Percentiles rank a stretch among this genome's conserved stretches.
These are phyloP conservation scores for Microglena sp. DNA, from an alignment of 139 green algal species.

Conservation along the genomic window DNA sequence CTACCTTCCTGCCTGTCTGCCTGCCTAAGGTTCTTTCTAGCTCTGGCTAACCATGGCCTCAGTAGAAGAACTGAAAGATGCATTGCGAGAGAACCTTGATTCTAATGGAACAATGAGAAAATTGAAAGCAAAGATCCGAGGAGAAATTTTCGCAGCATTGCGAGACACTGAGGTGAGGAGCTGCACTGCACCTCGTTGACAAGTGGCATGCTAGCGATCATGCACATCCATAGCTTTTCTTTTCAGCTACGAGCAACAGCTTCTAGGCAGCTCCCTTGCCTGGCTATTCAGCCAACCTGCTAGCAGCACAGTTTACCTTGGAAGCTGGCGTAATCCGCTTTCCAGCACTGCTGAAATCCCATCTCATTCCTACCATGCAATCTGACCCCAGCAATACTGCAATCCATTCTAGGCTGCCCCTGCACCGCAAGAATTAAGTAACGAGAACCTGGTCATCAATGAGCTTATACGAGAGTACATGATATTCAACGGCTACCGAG, in stretches of 20 bases:
- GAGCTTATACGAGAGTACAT: slow-evolving; percentile 60
- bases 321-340: neutral
- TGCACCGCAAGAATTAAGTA: slow-evolving; percentile 17
- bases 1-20: neutral
- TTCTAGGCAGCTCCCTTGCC: neutral
- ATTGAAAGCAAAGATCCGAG: slow-evolving; percentile 16
- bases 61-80: slow-evolving; percentile 8
- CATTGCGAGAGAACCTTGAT: slow-evolving; percentile 22
- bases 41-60: no score
- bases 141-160: slow-evolving; percentile 14
- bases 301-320: neutral
- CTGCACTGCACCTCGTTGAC: neutral
- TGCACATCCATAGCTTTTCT: neutral
- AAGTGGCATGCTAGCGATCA: neutral
- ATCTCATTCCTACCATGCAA: no score
- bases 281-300: neutral
- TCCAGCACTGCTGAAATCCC: neutral
- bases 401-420: slow-evolving; percentile 1
- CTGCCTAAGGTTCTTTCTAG: no score
- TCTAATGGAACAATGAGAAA: slow-evolving; percentile 12
- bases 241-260: neutral
- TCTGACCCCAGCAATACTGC: no score
- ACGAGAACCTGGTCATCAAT: slow-evolving; percentile 54
- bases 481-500: slow-evolving; percentile 27
- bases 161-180: neutral